These are phyloP conservation scores for Aureobasidium sp. DNA, from an alignment of 2,329 filamentous ascomycete genomes.

Conservation along the genomic window DNA sequence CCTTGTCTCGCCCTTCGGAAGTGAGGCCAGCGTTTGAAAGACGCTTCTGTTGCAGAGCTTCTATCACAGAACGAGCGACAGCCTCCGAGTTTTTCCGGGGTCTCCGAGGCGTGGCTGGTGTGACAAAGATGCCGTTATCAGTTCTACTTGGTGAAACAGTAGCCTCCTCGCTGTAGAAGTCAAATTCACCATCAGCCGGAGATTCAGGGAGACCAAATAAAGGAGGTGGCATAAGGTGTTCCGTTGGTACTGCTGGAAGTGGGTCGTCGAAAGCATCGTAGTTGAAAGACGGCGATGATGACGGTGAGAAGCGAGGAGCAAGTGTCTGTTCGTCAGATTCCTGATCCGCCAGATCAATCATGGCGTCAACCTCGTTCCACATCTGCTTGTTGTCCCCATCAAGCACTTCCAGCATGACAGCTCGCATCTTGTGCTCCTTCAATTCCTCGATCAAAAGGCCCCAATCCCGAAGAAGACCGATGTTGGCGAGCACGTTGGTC, in stretches of 20 bases:
- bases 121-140: constrained; percentile 4
- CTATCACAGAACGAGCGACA: constrained; percentile 56
- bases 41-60: constrained; percentile 45
- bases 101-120: constrained; percentile 24
- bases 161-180: background rate
- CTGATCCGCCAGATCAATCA: constrained; percentile 73
- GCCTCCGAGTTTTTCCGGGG: constrained; percentile 51
- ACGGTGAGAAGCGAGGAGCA: constrained; percentile 46
- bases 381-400: constrained; percentile 53
- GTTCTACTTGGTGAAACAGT: background rate
- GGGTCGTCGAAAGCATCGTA: constrained; percentile 52
- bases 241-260: constrained; percentile 14
- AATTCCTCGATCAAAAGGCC: constrained; percentile 76
- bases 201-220: background rate
- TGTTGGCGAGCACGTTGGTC: constrained; percentile 73
- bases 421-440: constrained; percentile 67
- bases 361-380: constrained; percentile 79
- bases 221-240: background rate
- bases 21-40: constrained; percentile 24
- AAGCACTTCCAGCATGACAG: constrained; percentile 59
- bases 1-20: constrained; percentile 40
- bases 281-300: constrained; percentile 52
- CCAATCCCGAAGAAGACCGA: constrained; percentile 74
- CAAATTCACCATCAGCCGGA: background rate
- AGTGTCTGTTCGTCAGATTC: constrained; percentile 52